Evolutionary conservation across 176 grass and related monocot genomes (phyloP), one percentile per base, ranked within the genome.

Genomic region (Triticum urartu): DNA sequence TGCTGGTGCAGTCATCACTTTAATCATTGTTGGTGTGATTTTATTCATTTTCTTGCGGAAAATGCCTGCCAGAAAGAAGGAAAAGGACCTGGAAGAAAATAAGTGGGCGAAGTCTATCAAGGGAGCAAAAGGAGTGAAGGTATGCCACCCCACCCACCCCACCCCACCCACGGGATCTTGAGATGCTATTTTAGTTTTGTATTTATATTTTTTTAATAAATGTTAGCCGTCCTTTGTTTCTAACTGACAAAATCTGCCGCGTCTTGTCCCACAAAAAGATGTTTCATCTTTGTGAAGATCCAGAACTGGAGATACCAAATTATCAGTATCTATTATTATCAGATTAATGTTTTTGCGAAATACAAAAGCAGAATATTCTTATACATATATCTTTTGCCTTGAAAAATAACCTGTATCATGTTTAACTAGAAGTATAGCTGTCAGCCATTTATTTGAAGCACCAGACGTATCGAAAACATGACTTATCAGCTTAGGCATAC

Each of bases 81-180:
- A 77, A 85, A 97, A 95, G 52, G 92, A 91, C 33, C 32, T 92
- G 58, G 97, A 95, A 92, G 97, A 95, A 89, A 98, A 98, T 78
- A 98, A 86, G 60, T 98, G 97, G 97, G 97, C 92, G 20, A 95
- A 98, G 83, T 88, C 83, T 85, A 95, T 98, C 43, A 98, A 95
- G 85, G 90, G 93, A 52, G 38, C 88, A 58, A 98, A 94, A 94
- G 88, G 94, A 80, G 83, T 77, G 25, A 95, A 98, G 94, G 97
- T 89, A 92, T 82, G 85, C 61, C 81, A 60, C 62, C 69, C 21
- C 69, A 7, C 7, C 42, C 43, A 2, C 43, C 0, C 7, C 45
- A 3, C 11, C 45, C 0, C 45, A 3, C 45, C 2, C 45, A 72
- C 28, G 28, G 50, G 83, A 77, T 75, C 43, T 11, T 47, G 43